These are phyloP conservation scores for Pyrus bretschneideri DNA, from an alignment of 306 rosid genomes.

Conservation along the genomic window DNA sequence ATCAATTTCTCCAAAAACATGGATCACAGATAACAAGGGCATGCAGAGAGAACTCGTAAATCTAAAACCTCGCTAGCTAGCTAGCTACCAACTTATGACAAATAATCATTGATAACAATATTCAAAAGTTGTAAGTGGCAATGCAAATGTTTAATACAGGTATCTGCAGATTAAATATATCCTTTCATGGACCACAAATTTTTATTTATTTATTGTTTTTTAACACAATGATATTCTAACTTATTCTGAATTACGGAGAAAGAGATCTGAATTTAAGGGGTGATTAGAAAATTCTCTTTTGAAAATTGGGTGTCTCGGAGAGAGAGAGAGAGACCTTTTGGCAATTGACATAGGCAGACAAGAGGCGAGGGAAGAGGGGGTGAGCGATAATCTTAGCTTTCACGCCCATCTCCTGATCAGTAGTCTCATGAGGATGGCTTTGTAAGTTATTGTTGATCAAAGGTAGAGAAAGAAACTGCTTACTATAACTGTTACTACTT, in stretches of 20 bases:
- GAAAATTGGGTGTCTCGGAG: neutral
- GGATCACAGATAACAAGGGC: too few relatives aligned
- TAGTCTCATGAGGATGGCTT: neutral
- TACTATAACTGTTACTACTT: neutral
- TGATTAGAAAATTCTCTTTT: neutral
- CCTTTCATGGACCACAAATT: neutral
- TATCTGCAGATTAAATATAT: neutral
- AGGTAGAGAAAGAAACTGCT: constrained; percentile 37
- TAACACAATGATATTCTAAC: too few relatives aligned
- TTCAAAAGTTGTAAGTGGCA: neutral
- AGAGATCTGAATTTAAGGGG: too few relatives aligned
- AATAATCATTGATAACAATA: neutral
- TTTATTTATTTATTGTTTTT: neutral
- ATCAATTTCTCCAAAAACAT: neutral
- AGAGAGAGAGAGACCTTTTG: constrained; percentile 21
- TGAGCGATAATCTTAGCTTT: constrained; percentile 37
- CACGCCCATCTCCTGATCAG: neutral
- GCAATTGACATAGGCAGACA: constrained; percentile 21
- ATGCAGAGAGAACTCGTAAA: neutral
- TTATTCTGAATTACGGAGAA: too few relatives aligned
- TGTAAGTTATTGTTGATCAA: constrained; percentile 3
- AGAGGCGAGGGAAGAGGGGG: constrained; percentile 34
- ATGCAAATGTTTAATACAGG: neutral
- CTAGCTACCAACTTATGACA: neutral
- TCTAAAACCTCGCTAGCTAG: neutral